Evolutionary conservation across 75 land plant genomes (phyloP).

Genomic region (Chamaecyparis obtusa): DNA sequence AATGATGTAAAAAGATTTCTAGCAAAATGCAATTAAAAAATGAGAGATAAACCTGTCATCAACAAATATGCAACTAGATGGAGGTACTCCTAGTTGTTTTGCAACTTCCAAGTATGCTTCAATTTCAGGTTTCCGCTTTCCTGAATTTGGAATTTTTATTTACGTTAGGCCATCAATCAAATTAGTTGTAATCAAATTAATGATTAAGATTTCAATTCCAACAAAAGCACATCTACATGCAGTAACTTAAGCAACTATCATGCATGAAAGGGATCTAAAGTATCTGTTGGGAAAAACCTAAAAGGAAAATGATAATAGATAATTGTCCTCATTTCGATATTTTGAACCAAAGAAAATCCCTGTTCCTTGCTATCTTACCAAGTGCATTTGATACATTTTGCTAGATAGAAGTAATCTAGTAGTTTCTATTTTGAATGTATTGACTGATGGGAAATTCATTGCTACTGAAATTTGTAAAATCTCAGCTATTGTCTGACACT

Average conservation of each 20-base stretch:
- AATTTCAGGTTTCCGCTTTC: constrained; percentile 84
- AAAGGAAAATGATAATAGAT: neutral
- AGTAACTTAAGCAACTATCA: neutral
- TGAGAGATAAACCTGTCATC: constrained; percentile 76
- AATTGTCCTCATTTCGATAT: neutral
- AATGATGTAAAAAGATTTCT: neutral
- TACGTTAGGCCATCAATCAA: neutral
- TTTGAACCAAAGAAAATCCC: neutral
- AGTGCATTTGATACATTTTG: neutral
- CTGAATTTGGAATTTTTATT: constrained; percentile 29
- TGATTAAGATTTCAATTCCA: neutral
- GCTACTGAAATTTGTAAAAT: too few relatives aligned
- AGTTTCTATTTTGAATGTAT: too few relatives aligned
- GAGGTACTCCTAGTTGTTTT: constrained; percentile 56
- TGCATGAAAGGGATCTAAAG: neutral
- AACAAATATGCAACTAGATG: constrained; percentile 73
- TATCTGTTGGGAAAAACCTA: neutral
- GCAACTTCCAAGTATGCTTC: constrained; percentile 63
- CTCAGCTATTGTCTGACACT: too few relatives aligned
- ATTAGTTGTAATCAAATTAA: neutral
- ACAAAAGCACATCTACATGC: neutral
- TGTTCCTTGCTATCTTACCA: neutral
- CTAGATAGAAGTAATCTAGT: neutral
- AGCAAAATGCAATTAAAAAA: neutral
- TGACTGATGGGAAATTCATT: too few relatives aligned